These are phyloP conservation scores for Microsporum canis DNA, from an alignment of 2,329 filamentous ascomycete species.

Conservation along the genomic window DNA sequence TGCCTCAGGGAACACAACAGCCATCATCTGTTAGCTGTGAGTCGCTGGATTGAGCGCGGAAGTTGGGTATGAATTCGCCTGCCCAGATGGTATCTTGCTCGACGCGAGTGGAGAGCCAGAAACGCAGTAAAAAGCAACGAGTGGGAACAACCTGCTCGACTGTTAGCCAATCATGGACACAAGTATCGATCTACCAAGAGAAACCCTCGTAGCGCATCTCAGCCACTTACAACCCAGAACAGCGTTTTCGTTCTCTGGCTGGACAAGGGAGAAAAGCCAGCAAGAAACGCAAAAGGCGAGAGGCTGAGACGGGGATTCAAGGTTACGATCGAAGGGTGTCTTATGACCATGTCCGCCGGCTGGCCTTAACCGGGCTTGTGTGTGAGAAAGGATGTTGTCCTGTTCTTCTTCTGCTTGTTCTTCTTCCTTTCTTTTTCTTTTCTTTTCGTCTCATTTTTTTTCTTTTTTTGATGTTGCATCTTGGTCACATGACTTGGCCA, in stretches of 20 bases:
- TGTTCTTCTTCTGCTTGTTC: background rate
- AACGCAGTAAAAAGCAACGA: background rate
- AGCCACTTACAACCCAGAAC: background rate
- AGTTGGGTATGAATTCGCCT: slow-evolving; percentile 4
- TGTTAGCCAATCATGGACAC: background rate
- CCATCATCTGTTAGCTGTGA: background rate
- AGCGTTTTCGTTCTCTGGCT: background rate
- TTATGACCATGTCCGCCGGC: background rate
- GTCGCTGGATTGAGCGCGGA: slow-evolving; percentile 3
- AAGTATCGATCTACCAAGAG: background rate
- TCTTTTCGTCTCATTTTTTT: background rate
- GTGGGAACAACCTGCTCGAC: slow-evolving; percentile 2
- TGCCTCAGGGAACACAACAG: background rate
- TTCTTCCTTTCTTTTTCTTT: background rate
- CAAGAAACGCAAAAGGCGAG: background rate
- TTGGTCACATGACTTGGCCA: background rate
- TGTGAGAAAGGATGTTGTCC: background rate
- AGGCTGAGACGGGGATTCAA: background rate
- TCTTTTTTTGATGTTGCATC: background rate
- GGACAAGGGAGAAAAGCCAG: background rate
- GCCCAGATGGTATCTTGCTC: background rate
- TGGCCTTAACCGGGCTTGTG: background rate
- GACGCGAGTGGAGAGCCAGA: background rate
- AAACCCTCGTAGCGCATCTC: background rate
- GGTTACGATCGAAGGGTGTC: background rate